phyloP scores from a whole-genome alignment of 1,284 basidiomycete genomes.

The Xerocomus cyaneibrunnescens region DNA sequence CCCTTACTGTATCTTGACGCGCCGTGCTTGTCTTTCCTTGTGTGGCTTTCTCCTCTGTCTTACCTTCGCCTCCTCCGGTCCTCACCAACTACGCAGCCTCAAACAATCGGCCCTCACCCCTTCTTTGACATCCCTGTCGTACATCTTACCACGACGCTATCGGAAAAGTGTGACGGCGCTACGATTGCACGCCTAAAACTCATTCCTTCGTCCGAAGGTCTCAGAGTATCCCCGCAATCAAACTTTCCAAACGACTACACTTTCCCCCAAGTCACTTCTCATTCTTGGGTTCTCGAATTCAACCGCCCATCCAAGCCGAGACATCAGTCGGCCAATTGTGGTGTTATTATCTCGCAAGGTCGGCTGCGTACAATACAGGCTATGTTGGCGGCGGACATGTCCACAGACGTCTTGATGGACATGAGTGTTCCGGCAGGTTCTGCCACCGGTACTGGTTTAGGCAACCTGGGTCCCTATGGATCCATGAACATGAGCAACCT shows the following conservation, averaged over 20 bases:
- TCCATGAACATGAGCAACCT: conserved; percentile 46
- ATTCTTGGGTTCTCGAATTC: conserved; percentile 71
- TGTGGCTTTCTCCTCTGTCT: conserved; percentile 62
- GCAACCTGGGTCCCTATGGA: conserved; percentile 29
- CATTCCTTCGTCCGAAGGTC: conserved; percentile 34
- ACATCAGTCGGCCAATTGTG: conserved; percentile 41
- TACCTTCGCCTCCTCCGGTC: conserved; percentile 61
- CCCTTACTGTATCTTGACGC: conserved; percentile 66
- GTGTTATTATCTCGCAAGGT: conserved; percentile 68
- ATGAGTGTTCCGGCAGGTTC: conserved; percentile 19
- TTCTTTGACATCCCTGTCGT: conserved; percentile 51
- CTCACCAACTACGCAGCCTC: conserved; percentile 24
- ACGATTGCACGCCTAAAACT: conserved; percentile 60
- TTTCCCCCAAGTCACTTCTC: conserved; percentile 30
- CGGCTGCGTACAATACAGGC: conserved; percentile 56
- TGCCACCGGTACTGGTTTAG: conserved; percentile 15
- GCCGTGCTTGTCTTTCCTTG: conserved; percentile 69
- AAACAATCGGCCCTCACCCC: conserved; percentile 7
- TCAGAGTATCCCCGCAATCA: conserved; percentile 10
- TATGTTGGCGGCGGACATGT: conserved; percentile 20
- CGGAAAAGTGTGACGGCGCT: conserved; percentile 43
- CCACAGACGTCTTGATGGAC: conserved; percentile 30
- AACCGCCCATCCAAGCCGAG: conserved; percentile 42
- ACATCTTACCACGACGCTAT: conserved; percentile 49
- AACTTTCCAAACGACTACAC: conserved; percentile 22